These are phyloP conservation scores for Mucor mucedo DNA, from an alignment of 371 early-diverging fungal genomes.

Conservation along the genomic window DNA sequence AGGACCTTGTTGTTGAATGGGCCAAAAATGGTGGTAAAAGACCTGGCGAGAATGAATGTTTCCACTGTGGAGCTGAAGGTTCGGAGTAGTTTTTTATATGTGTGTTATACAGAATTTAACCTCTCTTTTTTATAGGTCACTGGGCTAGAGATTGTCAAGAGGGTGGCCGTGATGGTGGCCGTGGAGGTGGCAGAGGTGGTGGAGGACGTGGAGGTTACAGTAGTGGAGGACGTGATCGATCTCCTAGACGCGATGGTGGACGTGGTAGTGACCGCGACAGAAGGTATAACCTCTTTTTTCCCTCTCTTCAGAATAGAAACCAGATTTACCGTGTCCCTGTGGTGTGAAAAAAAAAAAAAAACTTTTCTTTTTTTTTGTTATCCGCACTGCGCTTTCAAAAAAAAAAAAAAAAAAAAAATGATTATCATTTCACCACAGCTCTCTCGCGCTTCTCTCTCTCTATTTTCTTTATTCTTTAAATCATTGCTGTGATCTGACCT, in stretches of 20 bases:
- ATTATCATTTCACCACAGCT: neutral
- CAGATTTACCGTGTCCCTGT: slow-evolving; percentile 13
- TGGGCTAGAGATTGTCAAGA: slow-evolving; percentile 78
- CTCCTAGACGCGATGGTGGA: slow-evolving; percentile 30
- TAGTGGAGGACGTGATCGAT: slow-evolving; percentile 36
- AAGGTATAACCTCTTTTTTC: slow-evolving; percentile 36
- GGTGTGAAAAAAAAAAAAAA: slow-evolving; percentile 4
- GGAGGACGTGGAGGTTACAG: slow-evolving; percentile 17
- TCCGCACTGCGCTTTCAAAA: neutral
- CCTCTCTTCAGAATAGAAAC: slow-evolving; percentile 2
- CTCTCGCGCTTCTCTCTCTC: no score
- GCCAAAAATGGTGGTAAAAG: slow-evolving; percentile 65
- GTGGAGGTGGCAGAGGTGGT: slow-evolving; percentile 21
- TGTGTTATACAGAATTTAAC: neutral
- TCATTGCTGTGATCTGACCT: slow-evolving; percentile 17
- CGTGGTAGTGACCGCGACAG: slow-evolving; percentile 40
- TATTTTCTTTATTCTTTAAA: neutral
- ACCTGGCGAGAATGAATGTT: slow-evolving; percentile 66
- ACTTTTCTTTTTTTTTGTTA: no score
- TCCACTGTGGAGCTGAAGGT: slow-evolving; percentile 71
- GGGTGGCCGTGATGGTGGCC: slow-evolving; percentile 23
- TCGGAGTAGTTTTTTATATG: neutral
- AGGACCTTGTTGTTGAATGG: slow-evolving; percentile 63
- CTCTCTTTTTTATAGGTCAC: slow-evolving; percentile 54
- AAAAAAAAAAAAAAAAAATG: no score